Evolutionary conservation across 352 stramenopile genomes (phyloP), one percentile per base, ranked within the genome.

Genomic region (Globisporangium recalcitrans): DNA sequence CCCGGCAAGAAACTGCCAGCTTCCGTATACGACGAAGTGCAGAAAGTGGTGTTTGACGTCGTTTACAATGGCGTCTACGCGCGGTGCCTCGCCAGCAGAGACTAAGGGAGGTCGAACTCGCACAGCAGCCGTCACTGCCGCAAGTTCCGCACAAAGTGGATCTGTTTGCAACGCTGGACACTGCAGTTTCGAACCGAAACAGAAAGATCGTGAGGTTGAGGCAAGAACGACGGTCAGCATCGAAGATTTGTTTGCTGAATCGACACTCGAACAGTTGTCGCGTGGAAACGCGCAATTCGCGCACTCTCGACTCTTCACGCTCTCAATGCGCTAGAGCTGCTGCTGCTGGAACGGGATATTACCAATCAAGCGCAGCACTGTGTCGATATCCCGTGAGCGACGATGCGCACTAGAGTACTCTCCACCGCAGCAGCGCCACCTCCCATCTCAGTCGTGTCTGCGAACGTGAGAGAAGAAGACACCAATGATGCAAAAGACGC

Each of bases 41-140:
- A 87, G 52, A 42, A 61, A 4, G 67, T 87, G 38, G 73, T 88
- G 24, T 84, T 87, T 48, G 76, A 89, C 8, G 60, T 89, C 21
- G 65, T 91, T 32, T 88, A 77, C 65, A 69, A 60, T 46, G 69
- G 75, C 22, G 68, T 89, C n/a, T 88, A 81, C 55, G 47, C 65
- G 7, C 70, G 76, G n/a, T 90, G 76, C 36, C 40, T 65, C 29
- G 52, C 60, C 14, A 66, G 40, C 42, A 54, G 42, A 31, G 19
- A 21, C 24, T 10, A 24, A 38, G 26, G 13, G n/a, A n/a, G n/a
- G n/a, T n/a, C n/a, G n/a, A n/a, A n/a, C n/a, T n/a, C n/a, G n/a
- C n/a, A n/a, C n/a, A n/a, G n/a, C n/a, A n/a, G n/a, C n/a, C n/a
- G n/a, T n/a, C n/a, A n/a, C n/a, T n/a, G n/a, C n/a, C n/a, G n/a